Evolutionary conservation across 192 early-diverging fungal genomes (phyloP).

Genomic region (Chytriomyces sp.): DNA sequence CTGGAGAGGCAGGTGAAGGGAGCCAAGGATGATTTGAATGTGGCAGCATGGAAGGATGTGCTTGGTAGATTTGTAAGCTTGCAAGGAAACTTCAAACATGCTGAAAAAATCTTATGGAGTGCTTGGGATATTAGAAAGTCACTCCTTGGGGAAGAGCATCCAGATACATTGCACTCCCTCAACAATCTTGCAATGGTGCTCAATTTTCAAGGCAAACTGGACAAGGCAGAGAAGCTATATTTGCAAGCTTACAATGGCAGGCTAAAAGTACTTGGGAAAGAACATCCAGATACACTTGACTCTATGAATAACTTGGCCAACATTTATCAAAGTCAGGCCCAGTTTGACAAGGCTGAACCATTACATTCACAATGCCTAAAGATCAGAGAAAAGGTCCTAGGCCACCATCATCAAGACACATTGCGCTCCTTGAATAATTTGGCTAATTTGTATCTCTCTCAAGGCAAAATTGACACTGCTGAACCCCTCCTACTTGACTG

Average conservation of each 20-base stretch:
- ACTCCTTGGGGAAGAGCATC: constrained; percentile 3
- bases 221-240: not conserved
- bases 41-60: too few species aligned
- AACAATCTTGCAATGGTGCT: not conserved
- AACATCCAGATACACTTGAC: not conserved
- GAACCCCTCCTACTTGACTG: not conserved
- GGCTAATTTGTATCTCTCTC: not conserved
- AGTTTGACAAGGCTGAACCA: not conserved
- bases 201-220: not conserved
- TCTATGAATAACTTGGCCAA: not conserved
- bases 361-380: not conserved
- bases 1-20: too few species aligned
- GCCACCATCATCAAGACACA: not conserved
- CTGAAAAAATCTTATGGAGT: too few species aligned
- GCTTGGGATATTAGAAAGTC: too few species aligned
- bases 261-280: not conserved
- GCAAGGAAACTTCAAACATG: too few species aligned
- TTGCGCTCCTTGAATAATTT: not conserved
- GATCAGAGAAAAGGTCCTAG: not conserved
- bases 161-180: constrained; percentile 3
- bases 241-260: not conserved
- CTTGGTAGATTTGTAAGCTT: too few species aligned
- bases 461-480: not conserved
- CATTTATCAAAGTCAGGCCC: not conserved
- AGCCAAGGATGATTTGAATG: too few species aligned